These are phyloP conservation scores for Trichoderma sp. DNA, from an alignment of 2,329 filamentous ascomycete genomes.

Conservation along the genomic window DNA sequence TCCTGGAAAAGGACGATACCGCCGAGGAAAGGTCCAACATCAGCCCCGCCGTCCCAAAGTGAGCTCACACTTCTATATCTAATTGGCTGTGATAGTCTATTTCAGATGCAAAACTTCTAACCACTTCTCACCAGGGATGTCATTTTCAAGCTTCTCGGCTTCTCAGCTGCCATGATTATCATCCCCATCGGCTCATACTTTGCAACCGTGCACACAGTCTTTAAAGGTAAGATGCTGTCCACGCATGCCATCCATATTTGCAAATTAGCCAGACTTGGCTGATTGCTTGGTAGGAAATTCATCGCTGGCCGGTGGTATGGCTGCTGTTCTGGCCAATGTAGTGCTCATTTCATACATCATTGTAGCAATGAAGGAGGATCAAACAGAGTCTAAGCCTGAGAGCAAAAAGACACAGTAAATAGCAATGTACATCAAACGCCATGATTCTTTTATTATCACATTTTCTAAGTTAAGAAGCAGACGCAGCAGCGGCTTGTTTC, in stretches of 20 bases:
- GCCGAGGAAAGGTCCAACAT: conserved; percentile 66
- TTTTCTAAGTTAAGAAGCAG: background rate
- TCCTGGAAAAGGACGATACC: conserved; percentile 61
- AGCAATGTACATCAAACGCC: background rate
- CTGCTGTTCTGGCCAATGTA: conserved; percentile 87
- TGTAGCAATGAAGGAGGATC: conserved; percentile 87
- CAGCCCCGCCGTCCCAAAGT: conserved; percentile 81
- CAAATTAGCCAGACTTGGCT: conserved; percentile 19
- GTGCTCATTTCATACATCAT: conserved; percentile 89
- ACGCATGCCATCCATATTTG: background rate
- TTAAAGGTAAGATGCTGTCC: conserved; percentile 61
- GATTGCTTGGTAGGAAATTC: conserved; percentile 67
- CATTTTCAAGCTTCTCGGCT: conserved; percentile 85
- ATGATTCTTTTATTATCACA: background rate
- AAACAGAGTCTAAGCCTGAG: conserved; percentile 50
- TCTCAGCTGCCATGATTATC: conserved; percentile 88
- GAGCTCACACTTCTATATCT: conserved; percentile 41
- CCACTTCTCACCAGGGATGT: conserved; percentile 60
- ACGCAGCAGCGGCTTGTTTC: background rate
- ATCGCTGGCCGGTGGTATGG: conserved; percentile 80
- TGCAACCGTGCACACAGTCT: conserved; percentile 72
- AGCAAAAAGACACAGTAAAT: conserved; percentile 53
- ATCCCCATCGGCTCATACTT: conserved; percentile 90
- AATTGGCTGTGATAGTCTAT: background rate
- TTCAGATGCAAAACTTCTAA: background rate